Base-by-base conservation (phyloP, 1,284 basidiomycete genomes). In the Hortiboletus rubellus region DNA sequence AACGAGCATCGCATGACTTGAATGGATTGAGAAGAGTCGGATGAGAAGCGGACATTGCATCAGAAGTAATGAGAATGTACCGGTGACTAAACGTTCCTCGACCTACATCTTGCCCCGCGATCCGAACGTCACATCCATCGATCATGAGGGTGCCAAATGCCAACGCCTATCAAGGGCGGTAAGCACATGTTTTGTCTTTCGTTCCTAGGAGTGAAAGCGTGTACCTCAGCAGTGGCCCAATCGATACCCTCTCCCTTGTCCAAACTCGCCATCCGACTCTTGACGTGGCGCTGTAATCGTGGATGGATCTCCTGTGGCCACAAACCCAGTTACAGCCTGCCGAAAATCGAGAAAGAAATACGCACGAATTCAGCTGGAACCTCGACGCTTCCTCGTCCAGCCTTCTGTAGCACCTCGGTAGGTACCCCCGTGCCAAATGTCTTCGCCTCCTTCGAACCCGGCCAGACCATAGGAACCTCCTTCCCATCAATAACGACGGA, bases 41-140 rank as follows among this genome's bases (percentile, higher is more conserved):
- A 18, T 33, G 12, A 53, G 24, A 38, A 43, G 17, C 2, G 6
- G 17, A n/a, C 5, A 33, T 18, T 2, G 44, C 6, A 42, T 5
- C 15, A 5, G 14, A 41, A 18, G 15, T 3, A 24, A 27, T 2
- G 24, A 36, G 17, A 22, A 48, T 77, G 50, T 50, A 85, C 84
- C 93, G 80, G 61, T 96, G 92, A 62, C 91, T 93, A 73, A 96
- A 96, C 4, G 92, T 96, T 2, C 93, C 93, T 40, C 93, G 74
- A 0, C 93, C 94, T 0, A 94, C 92, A 67, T 96, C 94, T 71
- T 96, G 93, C 3, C 94, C 93, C 9, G 91, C 92, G 43, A 96
- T 90, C 15, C 93, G 82, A 15, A 96, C 81, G 67, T 95, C 87
- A 60, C 78, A 83, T 2, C 91, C 91, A 55, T 92, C 89, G 11